Evolutionary conservation across 108 stramenopile genomes (phyloP), one percentile per base, ranked within the genome.

Genomic region (Discostella stelligeroides): DNA sequence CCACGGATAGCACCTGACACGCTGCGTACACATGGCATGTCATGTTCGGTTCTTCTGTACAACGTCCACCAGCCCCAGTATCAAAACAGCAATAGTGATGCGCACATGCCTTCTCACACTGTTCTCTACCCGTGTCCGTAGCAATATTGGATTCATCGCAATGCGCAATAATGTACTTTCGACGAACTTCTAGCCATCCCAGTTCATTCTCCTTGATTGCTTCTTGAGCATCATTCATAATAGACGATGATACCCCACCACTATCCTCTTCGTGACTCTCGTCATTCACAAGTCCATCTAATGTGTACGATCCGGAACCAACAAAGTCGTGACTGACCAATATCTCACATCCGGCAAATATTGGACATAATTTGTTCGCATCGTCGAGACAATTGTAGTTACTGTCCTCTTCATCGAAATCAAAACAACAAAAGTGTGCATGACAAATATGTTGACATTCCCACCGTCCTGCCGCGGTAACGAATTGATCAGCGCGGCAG

Each of bases 401-500:
- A 51, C 55, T 54, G 8, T 59, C 38, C 14, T 60, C 58, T 13
- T 59, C 49, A 9, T 57, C 59, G 18, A 60, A 27, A 25, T 66
- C 73, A 54, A 75, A 66, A 43, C 73, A 75, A 24, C 73, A 75
- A 30, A 75, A 61, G 39, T 75, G 73, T 42, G 59, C 60, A 54
- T 61, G 65, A 29, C 73, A 75, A n/a, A 60, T 40, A 34, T 58
- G 43, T 51, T 75, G 73, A 57, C 73, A 75, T 34, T 53, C 64
- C 55, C 39, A 47, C n/a, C 73, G 58, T 4, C 66, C 73, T 14
- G 10, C 27, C 15, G 45, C 37, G 1, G 40, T 51, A 0, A 15
- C 27, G 21, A 75, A 23, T 3, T 64, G 37, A 14, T 47, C 58
- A 18, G 49, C 4, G 25, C 45, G 29, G 27, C 73, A 75, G 29